Conservation (phyloP, 1,284 basidiomycete genomes). For the Pyrrhoderma noxium region DNA sequence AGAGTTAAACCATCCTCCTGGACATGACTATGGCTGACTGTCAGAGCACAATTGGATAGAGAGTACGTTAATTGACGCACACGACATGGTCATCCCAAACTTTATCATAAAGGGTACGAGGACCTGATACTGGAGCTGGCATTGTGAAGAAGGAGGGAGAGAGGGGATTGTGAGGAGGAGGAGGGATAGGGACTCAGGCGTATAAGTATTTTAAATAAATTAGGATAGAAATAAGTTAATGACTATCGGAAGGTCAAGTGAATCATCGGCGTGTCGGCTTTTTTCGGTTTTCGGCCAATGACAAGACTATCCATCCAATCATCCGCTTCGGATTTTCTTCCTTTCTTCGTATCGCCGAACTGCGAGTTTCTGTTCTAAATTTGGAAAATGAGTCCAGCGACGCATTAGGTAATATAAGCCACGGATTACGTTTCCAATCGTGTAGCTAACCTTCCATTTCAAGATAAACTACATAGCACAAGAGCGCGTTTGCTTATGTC, state of each 20-base stretch:
- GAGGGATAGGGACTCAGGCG: no score
- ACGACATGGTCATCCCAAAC: conserved; percentile 96
- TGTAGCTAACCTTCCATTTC: neutral
- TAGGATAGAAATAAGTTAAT: no score
- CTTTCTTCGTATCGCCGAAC: neutral
- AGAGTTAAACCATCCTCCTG: conserved; percentile 81
- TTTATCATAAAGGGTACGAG: conserved; percentile 70
- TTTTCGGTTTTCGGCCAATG: conserved; percentile 3
- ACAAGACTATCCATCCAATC: conserved; percentile 5
- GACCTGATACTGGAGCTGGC: conserved; percentile 12
- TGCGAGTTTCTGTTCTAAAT: neutral
- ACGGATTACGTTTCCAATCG: no score
- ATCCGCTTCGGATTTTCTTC: neutral
- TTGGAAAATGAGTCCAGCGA: neutral
- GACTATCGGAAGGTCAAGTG: no score
- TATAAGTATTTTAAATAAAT: no score
- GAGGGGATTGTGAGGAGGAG: neutral
- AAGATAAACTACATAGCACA: conserved; percentile 13
- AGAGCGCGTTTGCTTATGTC: neutral
- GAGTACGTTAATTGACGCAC: conserved; percentile 35
- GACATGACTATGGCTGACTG: conserved; percentile 43
- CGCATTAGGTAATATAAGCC: no score
- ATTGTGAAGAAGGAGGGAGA: conserved; percentile 1
- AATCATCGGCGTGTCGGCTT: neutral
- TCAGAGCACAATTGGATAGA: neutral